Evolutionary conservation across 768 basidiomycete species (phyloP), one percentile per base, ranked within the genome.

Genomic region (Rickenella mellea): DNA sequence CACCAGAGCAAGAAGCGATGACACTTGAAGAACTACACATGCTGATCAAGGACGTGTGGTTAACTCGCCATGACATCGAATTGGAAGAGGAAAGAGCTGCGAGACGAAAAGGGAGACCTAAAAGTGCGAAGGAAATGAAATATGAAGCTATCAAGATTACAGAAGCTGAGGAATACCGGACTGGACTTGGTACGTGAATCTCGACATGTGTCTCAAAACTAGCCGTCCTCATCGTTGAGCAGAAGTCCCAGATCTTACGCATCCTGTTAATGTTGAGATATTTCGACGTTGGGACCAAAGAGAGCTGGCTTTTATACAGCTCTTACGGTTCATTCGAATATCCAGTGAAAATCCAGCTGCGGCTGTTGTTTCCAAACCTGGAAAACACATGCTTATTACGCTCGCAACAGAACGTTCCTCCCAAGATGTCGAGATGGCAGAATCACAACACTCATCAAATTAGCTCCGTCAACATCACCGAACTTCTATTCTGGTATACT

Each of bases 181-280:
- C 87, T 2, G 88, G 88, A 6, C 69, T 91, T 55, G 88, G 87
- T 86, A 54, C 47, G 80, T 53, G 20, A 20, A 7, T 38, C 40
- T 11, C 6, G 35, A 35, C 37, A 12, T 43, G 9, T 10, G n/a
- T 33, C 33, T 24, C 14, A 33, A 27, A 38, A 37, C 39, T 24
- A 27, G 28, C 22, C 28, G 21, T 33, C 35, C 31, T 51, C 6
- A 41, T 41, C 27, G 28, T 27, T 29, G 43, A 36, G 37, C 55
- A 90, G 88, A 91, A 65, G 69, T 90, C 26, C 73, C 78, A 6
- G 88, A 91, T 59, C 68, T 91, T 21, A 89, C 85, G 0, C 76
- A 90, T 48, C 58, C 65, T n/a, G 57, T 67, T 8, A 90, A 74
- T 12, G 80, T 85, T 28, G 70, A 71, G 22, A 64, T 89, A 3